Percentiles rank a stretch among this genome's conserved stretches.
Evolutionary conservation across 352 stramenopile genomes (phyloP).

Genomic region (Phytophthora podocarpi): DNA sequence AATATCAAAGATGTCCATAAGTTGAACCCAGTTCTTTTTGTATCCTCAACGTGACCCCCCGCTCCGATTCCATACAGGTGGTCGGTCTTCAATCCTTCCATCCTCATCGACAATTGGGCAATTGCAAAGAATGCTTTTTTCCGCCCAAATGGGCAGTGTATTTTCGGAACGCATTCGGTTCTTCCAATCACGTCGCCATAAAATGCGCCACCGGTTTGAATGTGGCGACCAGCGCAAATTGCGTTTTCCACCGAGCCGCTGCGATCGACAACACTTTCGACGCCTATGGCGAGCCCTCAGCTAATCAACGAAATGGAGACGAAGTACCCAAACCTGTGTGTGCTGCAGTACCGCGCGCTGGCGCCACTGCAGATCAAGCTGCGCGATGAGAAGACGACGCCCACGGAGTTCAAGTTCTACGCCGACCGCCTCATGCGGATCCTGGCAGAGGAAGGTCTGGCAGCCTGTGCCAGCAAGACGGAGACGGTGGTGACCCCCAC

Average conservation of each 20-base stretch:
- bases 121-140: constrained; percentile 7
- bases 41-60: background rate
- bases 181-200: constrained; percentile 11
- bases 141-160: too few species aligned
- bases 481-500: constrained; percentile 74
- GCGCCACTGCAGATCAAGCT: constrained; percentile 74
- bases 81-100: constrained; percentile 8
- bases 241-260: constrained; percentile 9
- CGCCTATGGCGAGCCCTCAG: constrained; percentile 49
- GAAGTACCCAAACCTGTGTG: constrained; percentile 66
- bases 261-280: background rate
- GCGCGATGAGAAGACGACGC: constrained; percentile 67
- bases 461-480: constrained; percentile 56
- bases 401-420: constrained; percentile 82
- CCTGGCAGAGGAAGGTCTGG: constrained; percentile 75
- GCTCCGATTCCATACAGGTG: background rate
- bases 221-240: constrained; percentile 17
- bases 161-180: too few species aligned
- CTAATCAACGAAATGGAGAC: constrained; percentile 56
- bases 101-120: constrained; percentile 10
- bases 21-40: constrained; percentile 7
- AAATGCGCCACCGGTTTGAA: constrained; percentile 1
- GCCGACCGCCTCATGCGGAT: constrained; percentile 82
- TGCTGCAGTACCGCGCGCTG: constrained; percentile 72
- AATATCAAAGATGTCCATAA: constrained; percentile 7